Evolutionary conservation across 768 basidiomycete species (phyloP), one percentile per base, ranked within the genome.

Genomic region (Saitozyma podzolica): DNA sequence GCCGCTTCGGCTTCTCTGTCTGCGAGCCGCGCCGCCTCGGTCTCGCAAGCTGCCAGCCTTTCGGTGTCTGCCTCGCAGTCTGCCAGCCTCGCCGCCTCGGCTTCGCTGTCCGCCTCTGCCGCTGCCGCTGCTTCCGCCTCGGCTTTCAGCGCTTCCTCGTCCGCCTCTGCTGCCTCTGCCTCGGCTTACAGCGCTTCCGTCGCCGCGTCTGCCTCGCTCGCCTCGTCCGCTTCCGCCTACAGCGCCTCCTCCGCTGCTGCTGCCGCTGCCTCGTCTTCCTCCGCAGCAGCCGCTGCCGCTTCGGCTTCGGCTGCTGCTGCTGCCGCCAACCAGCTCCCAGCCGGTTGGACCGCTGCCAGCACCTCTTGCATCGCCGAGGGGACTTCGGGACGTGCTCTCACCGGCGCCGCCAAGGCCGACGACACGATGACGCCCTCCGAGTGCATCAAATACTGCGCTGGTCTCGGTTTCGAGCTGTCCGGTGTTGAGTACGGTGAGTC

Each of bases 301-400:
- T 50, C 19, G n/a, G 69, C 58, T 17, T 64, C 64, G 64, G 56
- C 29, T 40, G 43, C 29, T 14, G 29, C 29, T 29, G 29, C 29
- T 29, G 29, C 29, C 29, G 29, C 29, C 29, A 29, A 29, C 29
- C 29, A 29, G 29, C 47, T 54, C 41, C 57, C 66, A 11, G 59
- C 70, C 17, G 16, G 16, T 40, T 58, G 48, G 43, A 55, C 13
- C 5, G 40, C 16, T 19, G 19, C 54, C 9, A 20, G 53, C n/a
- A 8, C 41, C 39, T 19, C 16, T 9, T 29, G n/a, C 11, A 58
- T 60, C n/a, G 43, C 50, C 41, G 68, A 74, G 50, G 68, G 63
- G 17, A 63, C 29, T 13, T 63, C 43, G 11, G 74, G 74, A 6
- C 68, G 76, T 47, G 76, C 76, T 49, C 65, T 78, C 37, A 63